Conservation (phyloP, 192 early-diverging fungal species). For the Diversispora epigaea region DNA sequence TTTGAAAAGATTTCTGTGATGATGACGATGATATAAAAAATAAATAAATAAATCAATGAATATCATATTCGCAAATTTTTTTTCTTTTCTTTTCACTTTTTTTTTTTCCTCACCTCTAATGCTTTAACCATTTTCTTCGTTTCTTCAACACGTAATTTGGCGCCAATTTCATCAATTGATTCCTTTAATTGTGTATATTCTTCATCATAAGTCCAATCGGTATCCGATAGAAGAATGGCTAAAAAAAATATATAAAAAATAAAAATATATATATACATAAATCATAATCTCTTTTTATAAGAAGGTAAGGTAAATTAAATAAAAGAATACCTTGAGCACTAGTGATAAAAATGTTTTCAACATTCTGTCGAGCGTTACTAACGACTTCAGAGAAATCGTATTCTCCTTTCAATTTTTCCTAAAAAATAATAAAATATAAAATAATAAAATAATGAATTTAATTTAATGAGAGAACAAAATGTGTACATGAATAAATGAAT, state of each 20-base stretch:
- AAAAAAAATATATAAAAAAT: constrained; percentile 44
- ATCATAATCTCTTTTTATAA: too few species aligned
- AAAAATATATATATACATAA: background rate
- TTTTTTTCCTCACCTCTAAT: constrained; percentile 39
- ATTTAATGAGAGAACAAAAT: too few species aligned
- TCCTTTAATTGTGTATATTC: constrained; percentile 56
- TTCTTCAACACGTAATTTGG: constrained; percentile 63
- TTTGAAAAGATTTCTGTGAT: constrained; percentile 49
- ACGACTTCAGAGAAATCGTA: constrained; percentile 70
- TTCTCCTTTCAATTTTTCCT: constrained; percentile 55
- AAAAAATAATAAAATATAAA: background rate
- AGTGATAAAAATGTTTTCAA: constrained; percentile 32
- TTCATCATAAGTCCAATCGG: constrained; percentile 71
- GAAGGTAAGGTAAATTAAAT: constrained; percentile 25
- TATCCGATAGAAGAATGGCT: constrained; percentile 58
- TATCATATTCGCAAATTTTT: background rate
- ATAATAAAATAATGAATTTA: background rate
- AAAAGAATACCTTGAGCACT: constrained; percentile 31
- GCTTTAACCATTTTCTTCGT: constrained; percentile 63
- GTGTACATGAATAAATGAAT: too few species aligned
- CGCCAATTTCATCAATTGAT: constrained; percentile 62
- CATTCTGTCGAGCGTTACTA: constrained; percentile 26
- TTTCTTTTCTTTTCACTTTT: too few species aligned
- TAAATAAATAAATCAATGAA: background rate
- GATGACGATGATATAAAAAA: constrained; percentile 34